Conservation (phyloP, 495 filamentous ascomycete species). For the Zalerion maritima region DNA sequence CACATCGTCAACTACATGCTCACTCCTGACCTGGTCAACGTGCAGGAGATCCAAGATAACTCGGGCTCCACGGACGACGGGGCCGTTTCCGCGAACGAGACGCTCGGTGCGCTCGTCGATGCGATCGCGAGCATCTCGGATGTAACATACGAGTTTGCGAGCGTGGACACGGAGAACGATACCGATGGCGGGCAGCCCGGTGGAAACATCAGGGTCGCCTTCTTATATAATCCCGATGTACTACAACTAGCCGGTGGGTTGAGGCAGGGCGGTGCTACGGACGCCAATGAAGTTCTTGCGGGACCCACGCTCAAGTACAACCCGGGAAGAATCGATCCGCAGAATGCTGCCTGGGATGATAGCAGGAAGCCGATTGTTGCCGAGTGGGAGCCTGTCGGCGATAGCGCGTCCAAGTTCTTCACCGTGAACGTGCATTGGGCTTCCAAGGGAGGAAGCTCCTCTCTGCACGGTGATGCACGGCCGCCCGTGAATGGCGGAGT, state of each 20-base stretch:
- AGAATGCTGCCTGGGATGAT: conserved; percentile 33
- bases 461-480: conserved; percentile 39
- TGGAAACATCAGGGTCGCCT: conserved; percentile 51
- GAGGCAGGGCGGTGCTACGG: conserved; percentile 27
- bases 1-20: conserved; percentile 41
- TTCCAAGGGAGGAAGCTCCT: conserved; percentile 40
- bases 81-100: conserved; percentile 29
- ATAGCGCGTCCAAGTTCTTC: conserved; percentile 29
- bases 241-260: too few species aligned
- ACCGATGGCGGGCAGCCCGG: conserved; percentile 43
- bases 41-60: conserved; percentile 51
- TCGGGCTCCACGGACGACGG: conserved; percentile 36
- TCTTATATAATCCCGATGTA: conserved; percentile 39
- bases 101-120: conserved; percentile 26
- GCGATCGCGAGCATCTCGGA: conserved; percentile 23
- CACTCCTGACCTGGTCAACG: conserved; percentile 37
- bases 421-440: conserved; percentile 47
- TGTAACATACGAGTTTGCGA: conserved; percentile 29
- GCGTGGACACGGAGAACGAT: conserved; percentile 33
- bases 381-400: conserved; percentile 34
- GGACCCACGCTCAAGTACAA: conserved; percentile 38
- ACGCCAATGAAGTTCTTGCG: conserved; percentile 32
- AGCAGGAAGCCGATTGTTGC: conserved; percentile 45
- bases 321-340: conserved; percentile 43
- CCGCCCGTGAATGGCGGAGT: conserved; percentile 48